These are phyloP conservation scores for Ogataea pilisensis DNA, from an alignment of 805 yeast species.

Conservation along the genomic window DNA sequence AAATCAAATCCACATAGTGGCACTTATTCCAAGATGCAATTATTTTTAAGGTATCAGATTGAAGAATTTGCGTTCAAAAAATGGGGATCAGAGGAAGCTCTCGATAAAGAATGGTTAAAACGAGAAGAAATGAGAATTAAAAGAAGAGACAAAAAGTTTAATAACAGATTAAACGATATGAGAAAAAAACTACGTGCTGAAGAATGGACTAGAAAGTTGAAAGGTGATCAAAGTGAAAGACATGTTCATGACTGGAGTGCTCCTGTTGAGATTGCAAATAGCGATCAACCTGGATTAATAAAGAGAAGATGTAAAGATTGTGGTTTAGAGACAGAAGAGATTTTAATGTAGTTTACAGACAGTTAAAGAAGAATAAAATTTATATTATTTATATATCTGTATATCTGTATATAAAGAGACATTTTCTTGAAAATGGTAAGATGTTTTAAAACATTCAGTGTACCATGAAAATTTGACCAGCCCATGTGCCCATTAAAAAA, in stretches of 20 bases:
- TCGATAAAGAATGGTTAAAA: conserved; percentile 90
- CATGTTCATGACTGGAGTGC: conserved; percentile 78
- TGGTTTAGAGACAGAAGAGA: conserved; percentile 81
- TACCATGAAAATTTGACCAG: too few species aligned
- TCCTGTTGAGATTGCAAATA: conserved; percentile 36
- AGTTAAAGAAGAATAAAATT: too few species aligned
- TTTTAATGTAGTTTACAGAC: conserved; percentile 41
- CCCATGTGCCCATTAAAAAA: too few species aligned
- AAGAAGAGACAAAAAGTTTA: conserved; percentile 75
- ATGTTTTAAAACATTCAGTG: too few species aligned
- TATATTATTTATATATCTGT: too few species aligned
- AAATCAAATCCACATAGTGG: conserved; percentile 93
- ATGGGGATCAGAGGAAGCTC: conserved; percentile 88
- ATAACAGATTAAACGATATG: conserved; percentile 79
- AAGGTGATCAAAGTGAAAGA: conserved; percentile 50
- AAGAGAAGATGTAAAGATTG: conserved; percentile 70
- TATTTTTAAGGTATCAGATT: conserved; percentile 85
- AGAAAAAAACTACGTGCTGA: conserved; percentile 89
- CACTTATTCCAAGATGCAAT: conserved; percentile 87
- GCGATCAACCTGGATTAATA: conserved; percentile 30
- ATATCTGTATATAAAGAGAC: too few species aligned
- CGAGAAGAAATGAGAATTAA: conserved; percentile 69
- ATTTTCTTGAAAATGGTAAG: too few species aligned
- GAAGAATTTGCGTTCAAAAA: conserved; percentile 89
- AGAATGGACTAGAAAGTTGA: conserved; percentile 67